These are phyloP conservation scores for Coccomyxa sp. DNA, from an alignment of 139 green algal genomes.

Conservation along the genomic window DNA sequence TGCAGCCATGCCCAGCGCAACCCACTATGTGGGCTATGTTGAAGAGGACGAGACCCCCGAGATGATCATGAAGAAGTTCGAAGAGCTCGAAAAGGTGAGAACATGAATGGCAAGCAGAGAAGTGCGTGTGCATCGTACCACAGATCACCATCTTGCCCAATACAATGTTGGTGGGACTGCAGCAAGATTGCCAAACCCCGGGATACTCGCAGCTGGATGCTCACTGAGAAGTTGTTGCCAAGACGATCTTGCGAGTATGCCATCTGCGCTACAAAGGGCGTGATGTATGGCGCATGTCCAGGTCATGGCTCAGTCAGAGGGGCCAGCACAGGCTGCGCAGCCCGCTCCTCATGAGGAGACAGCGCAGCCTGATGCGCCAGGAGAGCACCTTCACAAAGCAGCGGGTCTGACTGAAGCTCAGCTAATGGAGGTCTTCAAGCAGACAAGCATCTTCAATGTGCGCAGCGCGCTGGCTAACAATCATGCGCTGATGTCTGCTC, in stretches of 20 bases:
- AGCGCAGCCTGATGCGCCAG: neutral
- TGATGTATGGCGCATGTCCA: neutral
- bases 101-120: no score
- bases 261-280: no score
- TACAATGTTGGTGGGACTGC: no score
- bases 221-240: no score
- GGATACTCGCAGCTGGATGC: no score
- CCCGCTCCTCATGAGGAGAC: neutral
- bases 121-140: no score
- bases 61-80: slow-evolving; percentile 95
- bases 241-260: no score
- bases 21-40: slow-evolving; percentile 92
- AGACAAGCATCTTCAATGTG: slow-evolving; percentile 86
- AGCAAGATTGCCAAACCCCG: no score
- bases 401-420: slow-evolving; percentile 52
- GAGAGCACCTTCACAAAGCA: neutral
- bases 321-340: neutral
- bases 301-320: neutral
- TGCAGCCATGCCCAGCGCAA: slow-evolving; percentile 50
- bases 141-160: no score
- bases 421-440: slow-evolving; percentile 74
- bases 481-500: slow-evolving; percentile 40
- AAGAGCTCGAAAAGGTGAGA: slow-evolving; percentile 78
- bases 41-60: slow-evolving; percentile 94
- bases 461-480: slow-evolving; percentile 61